Evolutionary conservation across 2,329 filamentous ascomycete genomes (phyloP), one percentile per base, ranked within the genome.

Genomic region (Scedosporium minutisporum): DNA sequence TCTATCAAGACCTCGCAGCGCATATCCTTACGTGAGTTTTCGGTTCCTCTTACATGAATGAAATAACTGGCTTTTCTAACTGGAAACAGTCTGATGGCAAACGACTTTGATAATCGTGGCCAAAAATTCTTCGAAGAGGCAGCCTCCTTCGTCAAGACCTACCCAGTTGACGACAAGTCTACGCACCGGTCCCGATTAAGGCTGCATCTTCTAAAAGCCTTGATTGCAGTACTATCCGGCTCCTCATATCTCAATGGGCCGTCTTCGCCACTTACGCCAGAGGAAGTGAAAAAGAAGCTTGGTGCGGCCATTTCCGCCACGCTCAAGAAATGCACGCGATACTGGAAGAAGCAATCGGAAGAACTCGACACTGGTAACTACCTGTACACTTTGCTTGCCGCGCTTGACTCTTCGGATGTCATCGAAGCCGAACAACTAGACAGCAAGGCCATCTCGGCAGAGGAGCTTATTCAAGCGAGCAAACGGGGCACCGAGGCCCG

Each of bases 41-140:
- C 25, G 2, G 33, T 4, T 38, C 10, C 23, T 27, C 48, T 9
- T 6, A 41, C 21, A 23, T n/a, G n/a, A n/a, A n/a, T 21, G 3
- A 57, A 16, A 1, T 1, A 21, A 29, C 7, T 12, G 51, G 2
- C 23, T 57, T 25, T 33, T 41, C 60, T 61, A 61, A 61, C 48
- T 44, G 12, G 14, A 38, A 16, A 21, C 29, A 76, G 71, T 46
- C 78, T 80, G 66, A 80, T 81, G 77, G 69, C 74, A 1, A 73
- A 74, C 1, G 73, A 77, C 58, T 69, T 75, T 21, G 77, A 78
- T 6, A 75, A 78, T 16, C 73, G 77, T 65, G 78, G 78, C 57
- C 62, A 70, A 16, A 68, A 70, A n/a, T 79, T 78, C 62, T 74
- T 81, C 57, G 64, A 60, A n/a, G 67, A 68, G 16, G 69, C 71